Evolutionary conservation across 2,329 filamentous ascomycete genomes (phyloP), one percentile per base, ranked within the genome.

Genomic region (Dothiorella sarmentorum): DNA sequence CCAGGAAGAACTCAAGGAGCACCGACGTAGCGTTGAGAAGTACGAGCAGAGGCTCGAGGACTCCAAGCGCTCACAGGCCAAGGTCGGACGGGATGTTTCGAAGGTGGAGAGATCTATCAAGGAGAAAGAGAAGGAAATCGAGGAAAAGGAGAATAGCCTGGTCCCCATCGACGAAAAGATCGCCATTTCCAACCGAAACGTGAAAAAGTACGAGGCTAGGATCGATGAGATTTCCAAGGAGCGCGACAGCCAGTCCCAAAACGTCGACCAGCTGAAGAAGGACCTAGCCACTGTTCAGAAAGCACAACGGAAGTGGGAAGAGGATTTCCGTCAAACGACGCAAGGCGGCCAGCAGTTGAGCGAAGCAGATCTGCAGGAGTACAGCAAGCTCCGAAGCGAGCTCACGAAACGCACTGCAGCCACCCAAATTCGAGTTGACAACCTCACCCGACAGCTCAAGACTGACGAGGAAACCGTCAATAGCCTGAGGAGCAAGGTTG

Each of bases 111-210:
- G 87, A 64, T 85, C 83, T 60, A 96, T 97, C 73, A 91, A 90
- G 71, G 80, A 81, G 58, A 95, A 94, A 72, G 90, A 96, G 71
- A 91, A 88, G 69, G 87, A 89, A 42, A 88, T 97, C 20, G 91
- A 97, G 67, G 89, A 94, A 60, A 87, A 89, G 64, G 86, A 92
- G 66, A 95, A 91, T 69, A 86, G 85, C 33, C 82, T 99, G 4
- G 85, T 97, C 7, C 94, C 94, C 0, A 85, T 97, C 61, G 87
- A 96, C 53, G 91, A 97, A 72, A 97, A 97, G 76, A 88, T 99
- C 37, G 82, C 86, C 51, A 87, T 96, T 62, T 89, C 88, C 6
- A 85, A 80, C 13, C 82, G 84, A 62, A 88, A 92, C 62, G 80
- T 91, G 35, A 84, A 86, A 52, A 84, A 81, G 61, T 83, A 89